phyloP scores from a whole-genome alignment of 208 protist species.

The Acanthamoeba lugdunensis region DNA sequence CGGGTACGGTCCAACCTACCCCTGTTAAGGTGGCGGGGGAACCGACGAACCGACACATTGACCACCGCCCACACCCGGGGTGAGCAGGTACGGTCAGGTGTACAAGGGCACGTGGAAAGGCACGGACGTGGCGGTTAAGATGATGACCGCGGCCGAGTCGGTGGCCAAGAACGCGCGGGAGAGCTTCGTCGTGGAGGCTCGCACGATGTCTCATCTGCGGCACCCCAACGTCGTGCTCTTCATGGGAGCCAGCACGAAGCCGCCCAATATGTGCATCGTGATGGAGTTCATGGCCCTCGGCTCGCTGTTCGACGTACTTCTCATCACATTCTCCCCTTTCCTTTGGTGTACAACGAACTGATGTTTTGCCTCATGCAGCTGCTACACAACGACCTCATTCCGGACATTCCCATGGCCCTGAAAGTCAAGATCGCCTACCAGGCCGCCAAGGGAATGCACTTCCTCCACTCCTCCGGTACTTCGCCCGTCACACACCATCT shows the following conservation, averaged over 20 bases:
- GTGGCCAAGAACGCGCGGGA: not conserved
- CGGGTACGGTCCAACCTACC: too few relatives aligned
- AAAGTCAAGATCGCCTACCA: not conserved
- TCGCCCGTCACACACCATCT: too few relatives aligned
- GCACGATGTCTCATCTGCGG: not conserved
- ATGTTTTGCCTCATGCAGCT: constrained; percentile 65
- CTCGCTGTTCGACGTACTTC: too few relatives aligned
- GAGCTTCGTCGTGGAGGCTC: not conserved
- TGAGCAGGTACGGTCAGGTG: not conserved
- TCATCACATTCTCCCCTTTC: too few relatives aligned
- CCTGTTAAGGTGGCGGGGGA: too few relatives aligned
- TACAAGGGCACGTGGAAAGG: not conserved
- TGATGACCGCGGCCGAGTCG: not conserved
- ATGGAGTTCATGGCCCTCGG: too few relatives aligned
- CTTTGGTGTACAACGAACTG: too few relatives aligned
- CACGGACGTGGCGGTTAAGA: not conserved
- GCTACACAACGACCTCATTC: constrained; percentile 29
- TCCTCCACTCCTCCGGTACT: constrained; percentile 32
- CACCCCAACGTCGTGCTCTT: constrained; percentile 55
- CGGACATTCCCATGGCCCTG: not conserved
- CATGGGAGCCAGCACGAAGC: constrained; percentile 32
- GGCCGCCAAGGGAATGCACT: constrained; percentile 67
- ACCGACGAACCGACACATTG: too few relatives aligned
- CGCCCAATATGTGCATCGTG: constrained; percentile 42
- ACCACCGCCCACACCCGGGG: not conserved